phyloP scores from a whole-genome alignment of 768 basidiomycete species.

The Chalciporus pseudorubinellus region DNA sequence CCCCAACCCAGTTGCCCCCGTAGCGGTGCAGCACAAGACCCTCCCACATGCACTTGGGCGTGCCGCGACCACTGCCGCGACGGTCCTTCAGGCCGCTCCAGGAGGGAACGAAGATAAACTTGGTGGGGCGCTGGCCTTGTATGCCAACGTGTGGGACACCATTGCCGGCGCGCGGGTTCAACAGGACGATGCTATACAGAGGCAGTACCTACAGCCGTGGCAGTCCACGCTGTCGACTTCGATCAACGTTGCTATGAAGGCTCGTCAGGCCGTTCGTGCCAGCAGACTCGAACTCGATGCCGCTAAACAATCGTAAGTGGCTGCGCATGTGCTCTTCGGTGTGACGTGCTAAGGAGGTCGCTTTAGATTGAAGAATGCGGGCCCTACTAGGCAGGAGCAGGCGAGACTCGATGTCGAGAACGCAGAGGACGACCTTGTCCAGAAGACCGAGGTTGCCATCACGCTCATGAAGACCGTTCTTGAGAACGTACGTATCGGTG shows the following conservation, averaged over 20 bases:
- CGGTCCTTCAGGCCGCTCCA: constrained; percentile 42
- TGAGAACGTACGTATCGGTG: constrained; percentile 73
- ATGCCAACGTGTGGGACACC: constrained; percentile 83
- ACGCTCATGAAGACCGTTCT: constrained; percentile 97
- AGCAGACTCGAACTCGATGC: constrained; percentile 88
- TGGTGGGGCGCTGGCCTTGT: constrained; percentile 72
- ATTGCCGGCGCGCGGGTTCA: constrained; percentile 73
- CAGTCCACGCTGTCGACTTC: constrained; percentile 81
- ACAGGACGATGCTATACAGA: constrained; percentile 72
- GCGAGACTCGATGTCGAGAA: constrained; percentile 90
- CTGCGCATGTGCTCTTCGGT: not conserved
- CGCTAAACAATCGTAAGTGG: constrained; percentile 78
- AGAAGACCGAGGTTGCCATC: constrained; percentile 96
- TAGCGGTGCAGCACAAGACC: constrained; percentile 82
- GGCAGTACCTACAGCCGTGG: constrained; percentile 77
- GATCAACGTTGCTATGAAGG: constrained; percentile 90
- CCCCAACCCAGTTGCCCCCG: constrained; percentile 55
- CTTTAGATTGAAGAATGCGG: constrained; percentile 73
- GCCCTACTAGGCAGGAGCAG: constrained; percentile 81
- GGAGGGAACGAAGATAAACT: constrained; percentile 63
- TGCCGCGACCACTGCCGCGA: constrained; percentile 64
- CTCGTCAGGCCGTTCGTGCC: constrained; percentile 74
- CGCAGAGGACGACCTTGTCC: constrained; percentile 93
- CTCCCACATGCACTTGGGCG: constrained; percentile 92
- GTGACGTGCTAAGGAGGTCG: not conserved